These are phyloP conservation scores for Rubia peregrina DNA, from an alignment of 305 asterid species.

Conservation along the genomic window DNA sequence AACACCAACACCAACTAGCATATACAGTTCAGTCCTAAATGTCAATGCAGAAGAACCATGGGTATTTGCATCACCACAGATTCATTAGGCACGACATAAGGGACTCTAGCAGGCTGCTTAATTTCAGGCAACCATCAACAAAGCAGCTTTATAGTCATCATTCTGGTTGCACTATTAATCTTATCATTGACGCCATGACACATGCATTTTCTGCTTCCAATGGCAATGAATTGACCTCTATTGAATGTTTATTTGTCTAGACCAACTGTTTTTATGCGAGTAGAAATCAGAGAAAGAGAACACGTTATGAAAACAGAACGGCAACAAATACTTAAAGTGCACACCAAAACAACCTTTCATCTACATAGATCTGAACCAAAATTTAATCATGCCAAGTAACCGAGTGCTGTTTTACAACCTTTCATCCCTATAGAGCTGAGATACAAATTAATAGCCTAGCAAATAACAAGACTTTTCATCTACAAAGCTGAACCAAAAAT, in stretches of 20 bases:
- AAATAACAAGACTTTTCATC: neutral
- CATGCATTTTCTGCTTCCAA: neutral
- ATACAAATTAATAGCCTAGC: neutral
- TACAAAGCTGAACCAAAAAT: neutral
- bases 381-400: neutral
- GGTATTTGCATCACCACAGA: too few species aligned
- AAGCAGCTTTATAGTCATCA: neutral
- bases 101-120: neutral
- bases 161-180: neutral
- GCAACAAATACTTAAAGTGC: neutral
- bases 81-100: neutral
- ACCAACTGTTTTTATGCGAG: neutral
- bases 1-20: too few species aligned
- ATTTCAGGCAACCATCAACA: neutral
- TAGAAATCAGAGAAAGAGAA: neutral
- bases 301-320: neutral
- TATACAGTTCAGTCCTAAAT: too few species aligned
- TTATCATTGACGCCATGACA: neutral
- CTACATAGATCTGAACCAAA: neutral
- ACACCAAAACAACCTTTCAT: neutral
- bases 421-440: neutral
- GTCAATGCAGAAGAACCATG: too few species aligned
- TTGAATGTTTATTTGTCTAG: too few species aligned
- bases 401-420: neutral
- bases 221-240: neutral